phyloP scores from a whole-genome alignment of 176 grass and related monocot genomes.

The Oropetium thomaeum region DNA sequence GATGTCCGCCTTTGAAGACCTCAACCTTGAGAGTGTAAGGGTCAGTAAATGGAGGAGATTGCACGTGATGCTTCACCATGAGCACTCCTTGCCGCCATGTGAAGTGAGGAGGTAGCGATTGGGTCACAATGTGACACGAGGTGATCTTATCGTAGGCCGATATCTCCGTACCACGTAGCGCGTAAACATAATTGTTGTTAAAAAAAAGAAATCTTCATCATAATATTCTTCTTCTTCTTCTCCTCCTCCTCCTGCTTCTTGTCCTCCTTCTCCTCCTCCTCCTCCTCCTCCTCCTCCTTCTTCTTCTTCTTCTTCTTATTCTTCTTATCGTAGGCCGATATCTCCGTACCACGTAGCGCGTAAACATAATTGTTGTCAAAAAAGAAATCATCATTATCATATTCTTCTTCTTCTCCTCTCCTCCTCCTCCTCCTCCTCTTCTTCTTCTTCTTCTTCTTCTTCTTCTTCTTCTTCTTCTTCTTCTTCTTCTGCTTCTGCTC shows the following conservation, averaged over 20 bases:
- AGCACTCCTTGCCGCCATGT: background rate
- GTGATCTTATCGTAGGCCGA: background rate
- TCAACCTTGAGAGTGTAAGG: background rate
- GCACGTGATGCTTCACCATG: background rate
- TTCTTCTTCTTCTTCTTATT: too few species aligned
- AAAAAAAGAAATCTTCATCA: too few species aligned
- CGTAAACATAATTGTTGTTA: background rate
- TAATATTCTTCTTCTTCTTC: too few species aligned
- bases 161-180: background rate
- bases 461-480: background rate
- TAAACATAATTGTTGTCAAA: background rate
- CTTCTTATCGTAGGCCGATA: background rate
- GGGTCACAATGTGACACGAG: background rate
- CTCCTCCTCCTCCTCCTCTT: too few species aligned
- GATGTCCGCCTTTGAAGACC: background rate
- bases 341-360: background rate
- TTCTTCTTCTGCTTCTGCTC: background rate
- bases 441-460: background rate
- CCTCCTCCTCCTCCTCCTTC: too few species aligned
- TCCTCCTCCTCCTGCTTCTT: too few species aligned
- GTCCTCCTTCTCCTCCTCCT: too few species aligned
- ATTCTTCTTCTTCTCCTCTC: background rate
- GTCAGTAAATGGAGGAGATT: background rate
- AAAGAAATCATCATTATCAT: too few species aligned
- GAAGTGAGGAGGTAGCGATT: background rate